These are phyloP conservation scores for Thraustochytrium sp. DNA, from an alignment of 352 stramenopile species.

Conservation along the genomic window DNA sequence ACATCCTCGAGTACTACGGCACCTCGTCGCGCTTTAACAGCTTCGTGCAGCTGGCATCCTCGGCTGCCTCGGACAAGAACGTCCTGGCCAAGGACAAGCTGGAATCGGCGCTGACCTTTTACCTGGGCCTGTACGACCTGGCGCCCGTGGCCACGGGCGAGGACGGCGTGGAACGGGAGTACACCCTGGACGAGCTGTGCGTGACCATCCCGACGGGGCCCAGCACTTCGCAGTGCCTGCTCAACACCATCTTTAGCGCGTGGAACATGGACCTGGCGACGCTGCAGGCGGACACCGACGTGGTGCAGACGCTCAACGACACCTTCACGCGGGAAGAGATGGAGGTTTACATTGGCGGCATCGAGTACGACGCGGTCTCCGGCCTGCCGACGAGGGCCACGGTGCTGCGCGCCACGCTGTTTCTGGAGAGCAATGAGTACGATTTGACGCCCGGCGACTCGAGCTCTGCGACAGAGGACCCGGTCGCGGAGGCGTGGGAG, in stretches of 20 bases:
- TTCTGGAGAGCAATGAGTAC: background rate
- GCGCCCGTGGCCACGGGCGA: background rate
- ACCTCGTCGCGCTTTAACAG: background rate
- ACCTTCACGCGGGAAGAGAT: slow-evolving; percentile 25
- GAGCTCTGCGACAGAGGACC: background rate
- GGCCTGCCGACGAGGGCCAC: background rate
- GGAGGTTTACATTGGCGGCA: slow-evolving; percentile 46
- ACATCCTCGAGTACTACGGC: slow-evolving; percentile 15
- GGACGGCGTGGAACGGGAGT: background rate
- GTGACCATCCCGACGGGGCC: background rate
- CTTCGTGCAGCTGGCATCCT: background rate
- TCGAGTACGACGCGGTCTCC: slow-evolving; percentile 27
- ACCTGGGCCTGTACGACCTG: background rate
- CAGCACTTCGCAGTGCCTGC: background rate
- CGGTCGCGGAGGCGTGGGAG: slow-evolving; percentile 2
- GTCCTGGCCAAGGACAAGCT: slow-evolving; percentile 9
- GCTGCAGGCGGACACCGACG: slow-evolving; percentile 2
- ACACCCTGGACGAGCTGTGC: slow-evolving; percentile 3
- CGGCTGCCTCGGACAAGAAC: background rate
- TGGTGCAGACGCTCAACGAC: slow-evolving; percentile 44
- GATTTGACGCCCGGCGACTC: background rate
- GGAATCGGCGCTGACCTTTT: background rate
- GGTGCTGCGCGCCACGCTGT: background rate
- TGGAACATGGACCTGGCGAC: background rate
- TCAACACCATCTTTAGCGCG: background rate